Evolutionary conservation across 2,329 filamentous ascomycete species (phyloP), one percentile per base, ranked within the genome.

Genomic region (Thermoascus crustaceus): DNA sequence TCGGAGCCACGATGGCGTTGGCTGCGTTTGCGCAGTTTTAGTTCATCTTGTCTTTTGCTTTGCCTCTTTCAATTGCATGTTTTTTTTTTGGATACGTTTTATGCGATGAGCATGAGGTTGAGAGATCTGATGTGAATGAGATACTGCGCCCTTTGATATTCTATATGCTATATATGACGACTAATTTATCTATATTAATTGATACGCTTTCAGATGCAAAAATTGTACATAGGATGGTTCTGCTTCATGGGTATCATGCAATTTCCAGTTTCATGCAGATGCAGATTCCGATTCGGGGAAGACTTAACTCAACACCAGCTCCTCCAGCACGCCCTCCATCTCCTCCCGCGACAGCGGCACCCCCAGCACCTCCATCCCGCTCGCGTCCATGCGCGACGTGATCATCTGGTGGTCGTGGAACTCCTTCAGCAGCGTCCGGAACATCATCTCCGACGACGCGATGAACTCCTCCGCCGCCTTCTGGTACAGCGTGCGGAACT

Each of bases 321-420:
- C 91, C 54, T 95, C 89, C 43, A 96, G 60, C 30, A 94, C 83
- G 1, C 75, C 80, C 60, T 95, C 89, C 54, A 96, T 69, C 62
- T 98, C 91, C 45, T 94, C 87, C 47, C 80, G 82, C 27, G 80
- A 72, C 53, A 96, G 86, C 0, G 91, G 91, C 9, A 94, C 76
- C 46, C 84, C 82, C 30, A 98, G 61, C 34, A 91, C 67, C 57
- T 96, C 91, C 2, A 82, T 88, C 3, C 91, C 91, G 38, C 88
- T 68, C 0, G 76, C 74, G 58, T 98, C 89, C 54, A 89, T 89
- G 43, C 80, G 77, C 42, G 84, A 93, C 37, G 85, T 85, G 44
- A 98, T 83, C 78, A 98, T 96, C 54, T 95, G 86, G 66, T 98
- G 91, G 53, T 98, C 91, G 56, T 95, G 86, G 59, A 98, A 91